Conservation (phyloP, 2,329 filamentous ascomycete genomes). For the Botrytis sinoallii region DNA sequence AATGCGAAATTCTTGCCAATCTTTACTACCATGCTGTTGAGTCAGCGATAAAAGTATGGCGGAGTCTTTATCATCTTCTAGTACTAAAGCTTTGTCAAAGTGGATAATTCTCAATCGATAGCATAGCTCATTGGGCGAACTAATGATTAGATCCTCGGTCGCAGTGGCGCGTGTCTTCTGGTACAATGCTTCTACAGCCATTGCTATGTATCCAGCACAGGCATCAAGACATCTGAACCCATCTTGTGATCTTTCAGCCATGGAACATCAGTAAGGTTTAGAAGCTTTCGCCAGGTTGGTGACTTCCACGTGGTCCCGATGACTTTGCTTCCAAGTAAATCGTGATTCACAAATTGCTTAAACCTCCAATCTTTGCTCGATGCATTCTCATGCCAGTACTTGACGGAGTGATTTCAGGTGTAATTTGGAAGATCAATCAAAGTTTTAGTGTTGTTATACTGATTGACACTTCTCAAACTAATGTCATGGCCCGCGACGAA, state of each 20-base stretch:
- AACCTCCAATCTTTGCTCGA: slow-evolving; percentile 46
- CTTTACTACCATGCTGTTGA: not conserved
- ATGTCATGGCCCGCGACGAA: slow-evolving; percentile 14
- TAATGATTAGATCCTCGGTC: not conserved
- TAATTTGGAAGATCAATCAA: slow-evolving; percentile 49
- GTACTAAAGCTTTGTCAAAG: slow-evolving; percentile 18
- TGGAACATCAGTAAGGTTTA: slow-evolving; percentile 43
- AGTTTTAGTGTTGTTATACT: slow-evolving; percentile 32
- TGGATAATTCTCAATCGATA: slow-evolving; percentile 11
- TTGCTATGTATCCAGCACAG: slow-evolving; percentile 32
- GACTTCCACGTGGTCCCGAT: slow-evolving; percentile 25
- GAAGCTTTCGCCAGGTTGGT: slow-evolving; percentile 34
- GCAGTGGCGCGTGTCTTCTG: slow-evolving; percentile 9
- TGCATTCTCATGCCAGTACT: slow-evolving; percentile 53
- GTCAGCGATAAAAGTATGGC: not conserved
- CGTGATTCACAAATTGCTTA: slow-evolving; percentile 45
- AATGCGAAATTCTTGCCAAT: slow-evolving; percentile 15
- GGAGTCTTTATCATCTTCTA: slow-evolving; percentile 4
- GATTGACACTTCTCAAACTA: slow-evolving; percentile 29
- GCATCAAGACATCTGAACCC: slow-evolving; percentile 49
- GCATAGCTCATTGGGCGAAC: not conserved
- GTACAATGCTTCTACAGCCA: slow-evolving; percentile 28
- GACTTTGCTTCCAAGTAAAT: slow-evolving; percentile 45
- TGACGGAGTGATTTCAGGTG: slow-evolving; percentile 51
- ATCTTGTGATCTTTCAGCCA: slow-evolving; percentile 52